Conservation (phyloP, 495 filamentous ascomycete genomes). For the Tuber brumale region DNA sequence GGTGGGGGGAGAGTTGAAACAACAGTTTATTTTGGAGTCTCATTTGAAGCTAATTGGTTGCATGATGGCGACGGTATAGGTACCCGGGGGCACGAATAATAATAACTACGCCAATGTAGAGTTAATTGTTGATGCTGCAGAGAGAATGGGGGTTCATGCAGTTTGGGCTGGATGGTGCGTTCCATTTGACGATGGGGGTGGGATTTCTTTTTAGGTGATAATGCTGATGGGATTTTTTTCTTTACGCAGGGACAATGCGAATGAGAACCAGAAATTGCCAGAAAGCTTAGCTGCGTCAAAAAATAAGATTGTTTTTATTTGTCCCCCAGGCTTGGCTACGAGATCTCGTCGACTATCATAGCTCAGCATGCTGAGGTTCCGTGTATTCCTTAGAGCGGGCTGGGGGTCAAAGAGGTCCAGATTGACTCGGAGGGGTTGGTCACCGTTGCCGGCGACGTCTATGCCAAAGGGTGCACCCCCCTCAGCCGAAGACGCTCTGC, state of each 20-base stretch:
- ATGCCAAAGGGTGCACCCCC: slow-evolving; percentile 84
- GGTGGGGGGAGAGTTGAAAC: neutral
- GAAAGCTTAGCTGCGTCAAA: slow-evolving; percentile 91
- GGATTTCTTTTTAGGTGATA: slow-evolving; percentile 10
- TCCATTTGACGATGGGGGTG: neutral
- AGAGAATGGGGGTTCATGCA: slow-evolving; percentile 95
- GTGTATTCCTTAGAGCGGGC: slow-evolving; percentile 97
- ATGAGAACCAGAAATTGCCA: slow-evolving; percentile 94
- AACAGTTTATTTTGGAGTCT: neutral
- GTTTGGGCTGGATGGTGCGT: slow-evolving; percentile 97
- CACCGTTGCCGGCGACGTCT: slow-evolving; percentile 78
- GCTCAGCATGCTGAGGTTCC: slow-evolving; percentile 94
- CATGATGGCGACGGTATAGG: slow-evolving; percentile 42
- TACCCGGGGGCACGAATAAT: slow-evolving; percentile 96
- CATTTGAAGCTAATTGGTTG: neutral
- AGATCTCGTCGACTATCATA: slow-evolving; percentile 96
- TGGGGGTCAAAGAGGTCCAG: slow-evolving; percentile 72
- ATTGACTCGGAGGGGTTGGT: slow-evolving; percentile 76
- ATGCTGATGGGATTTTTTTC: slow-evolving; percentile 16
- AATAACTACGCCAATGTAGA: slow-evolving; percentile 99
- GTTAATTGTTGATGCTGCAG: slow-evolving; percentile 97
- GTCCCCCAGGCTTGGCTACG: slow-evolving; percentile 95
- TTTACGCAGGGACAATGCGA: slow-evolving; percentile 77
- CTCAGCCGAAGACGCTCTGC: slow-evolving; percentile 79
- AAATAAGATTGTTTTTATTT: slow-evolving; percentile 98